Conservation (phyloP, 352 stramenopile species). For the Phytophthora ohioensis region DNA sequence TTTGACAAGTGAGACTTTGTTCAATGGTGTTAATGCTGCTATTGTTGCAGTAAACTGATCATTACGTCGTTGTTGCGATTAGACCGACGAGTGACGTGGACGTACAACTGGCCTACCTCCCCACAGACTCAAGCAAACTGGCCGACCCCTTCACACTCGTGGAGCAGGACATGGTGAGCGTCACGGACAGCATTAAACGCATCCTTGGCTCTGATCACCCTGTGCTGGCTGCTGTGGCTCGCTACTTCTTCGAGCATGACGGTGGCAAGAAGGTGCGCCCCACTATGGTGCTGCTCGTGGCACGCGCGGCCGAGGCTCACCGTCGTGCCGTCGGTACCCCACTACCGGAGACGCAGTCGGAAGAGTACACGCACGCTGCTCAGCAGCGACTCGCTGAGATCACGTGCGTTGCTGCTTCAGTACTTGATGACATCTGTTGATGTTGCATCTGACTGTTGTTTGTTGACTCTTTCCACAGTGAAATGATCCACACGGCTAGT, state of each 20-base stretch:
- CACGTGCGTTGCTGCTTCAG: constrained; percentile 58
- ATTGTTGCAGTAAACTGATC: constrained; percentile 6
- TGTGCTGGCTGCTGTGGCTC: constrained; percentile 96
- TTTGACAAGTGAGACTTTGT: constrained; percentile 40
- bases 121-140: constrained; percentile 58
- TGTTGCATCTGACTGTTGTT: not conserved
- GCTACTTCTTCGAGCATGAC: constrained; percentile 96
- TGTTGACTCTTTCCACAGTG: constrained; percentile 47
- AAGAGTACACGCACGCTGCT: constrained; percentile 75
- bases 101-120: constrained; percentile 58
- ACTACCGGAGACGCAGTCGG: constrained; percentile 63
- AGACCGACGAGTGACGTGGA: constrained; percentile 34
- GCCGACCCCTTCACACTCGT: constrained; percentile 95
- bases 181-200: constrained; percentile 96
- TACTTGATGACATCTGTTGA: not conserved
- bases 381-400: constrained; percentile 89
- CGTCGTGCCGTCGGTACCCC: constrained; percentile 50
- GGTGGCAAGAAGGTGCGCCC: constrained; percentile 98
- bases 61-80: constrained; percentile 7
- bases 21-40: not conserved
- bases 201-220: constrained; percentile 97
- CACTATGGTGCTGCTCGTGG: constrained; percentile 97
- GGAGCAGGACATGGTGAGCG: constrained; percentile 88
- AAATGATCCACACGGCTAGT: constrained; percentile 99
- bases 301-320: constrained; percentile 90